Base-by-base conservation (phyloP, 2,329 filamentous ascomycete genomes). In the Penicillium brevicompactum region DNA sequence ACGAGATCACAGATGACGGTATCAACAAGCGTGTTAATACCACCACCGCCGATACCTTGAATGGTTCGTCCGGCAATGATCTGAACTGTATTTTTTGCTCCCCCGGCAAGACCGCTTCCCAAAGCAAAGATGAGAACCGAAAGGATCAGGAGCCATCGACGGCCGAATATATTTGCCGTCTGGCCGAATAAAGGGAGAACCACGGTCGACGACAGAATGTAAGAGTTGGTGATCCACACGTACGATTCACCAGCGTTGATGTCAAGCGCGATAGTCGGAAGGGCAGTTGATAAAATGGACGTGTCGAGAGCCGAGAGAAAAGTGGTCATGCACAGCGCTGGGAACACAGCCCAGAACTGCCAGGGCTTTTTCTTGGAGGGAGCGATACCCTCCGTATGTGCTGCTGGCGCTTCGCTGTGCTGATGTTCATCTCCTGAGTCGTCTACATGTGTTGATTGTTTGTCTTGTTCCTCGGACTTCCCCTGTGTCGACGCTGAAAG, bases 81-180 rank as follows among this genome's bases (percentile, higher is more conserved):
- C 22, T 41, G 41, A 16, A 14, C 37, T 1, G 70, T 72, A 7
- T 60, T 77, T 0, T 63, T 72, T 0, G 84, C 79, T 0, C 76
- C 77, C 0, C 82, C 84, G 41, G 73, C 77, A 3, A 87, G 71
- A 0, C 76, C 80, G 52, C 82, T 83, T 0, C 84, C 84, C 0
- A 85, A 56, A 0, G 70, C 73, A 55, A 85, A 85, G 1, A 82
- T 56, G 10, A 67, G 70, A 1, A 83, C 74, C 2, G 78, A 67
- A 7, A 64, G 46, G 0, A 83, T 67, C 14, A 72, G 70, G 22
- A 75, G 66, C 46, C 70, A 75, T 21, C 78, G 74, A 1, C 82
- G 74, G 6, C 83, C 82, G 59, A 80, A 84, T 21, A 84, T 73
- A 51, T 84, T 76, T 14, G 78, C 74, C 0, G 82, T 58, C 58